phyloP scores from a whole-genome alignment of 768 basidiomycete genomes.

The Infundibulicybe gibba region DNA sequence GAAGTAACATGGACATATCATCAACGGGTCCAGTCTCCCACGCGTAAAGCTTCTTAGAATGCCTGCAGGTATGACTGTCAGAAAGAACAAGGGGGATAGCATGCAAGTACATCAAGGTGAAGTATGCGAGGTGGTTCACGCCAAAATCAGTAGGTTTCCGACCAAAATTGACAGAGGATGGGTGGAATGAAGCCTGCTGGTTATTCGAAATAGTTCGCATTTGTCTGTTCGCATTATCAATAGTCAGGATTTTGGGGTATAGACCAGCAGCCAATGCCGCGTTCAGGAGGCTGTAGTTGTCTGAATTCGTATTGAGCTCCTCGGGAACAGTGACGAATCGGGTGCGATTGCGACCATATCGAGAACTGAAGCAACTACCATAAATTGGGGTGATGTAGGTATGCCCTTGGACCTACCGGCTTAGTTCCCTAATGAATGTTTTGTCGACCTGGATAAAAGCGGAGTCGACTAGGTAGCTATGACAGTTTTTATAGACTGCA shows the following conservation, averaged over 20 bases:
- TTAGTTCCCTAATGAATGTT: constrained; percentile 66
- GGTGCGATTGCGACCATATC: constrained; percentile 69
- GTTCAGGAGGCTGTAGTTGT: constrained; percentile 63
- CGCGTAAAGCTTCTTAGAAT: constrained; percentile 87
- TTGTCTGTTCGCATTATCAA: constrained; percentile 59
- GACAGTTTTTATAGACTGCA: constrained; percentile 4
- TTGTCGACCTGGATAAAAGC: constrained; percentile 72
- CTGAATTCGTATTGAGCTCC: constrained; percentile 66
- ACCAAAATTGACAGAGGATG: constrained; percentile 88
- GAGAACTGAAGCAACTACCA: constrained; percentile 36
- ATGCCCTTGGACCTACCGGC: constrained; percentile 39
- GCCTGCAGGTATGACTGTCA: constrained; percentile 47
- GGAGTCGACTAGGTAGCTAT: constrained; percentile 85
- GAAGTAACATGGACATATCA: constrained; percentile 72
- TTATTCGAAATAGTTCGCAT: constrained; percentile 83
- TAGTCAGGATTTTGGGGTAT: constrained; percentile 83
- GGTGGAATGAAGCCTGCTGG: constrained; percentile 77
- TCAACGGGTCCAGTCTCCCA: constrained; percentile 94
- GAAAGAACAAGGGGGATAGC: neutral
- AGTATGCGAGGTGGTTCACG: constrained; percentile 74
- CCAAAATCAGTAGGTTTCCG: constrained; percentile 66
- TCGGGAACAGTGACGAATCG: constrained; percentile 76
- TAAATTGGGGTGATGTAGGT: constrained; percentile 4
- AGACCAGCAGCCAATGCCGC: constrained; percentile 84
- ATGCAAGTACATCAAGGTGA: constrained; percentile 74